Evolutionary conservation across 495 filamentous ascomycete genomes (phyloP).

Genomic region (Aspergillus cavernicola): DNA sequence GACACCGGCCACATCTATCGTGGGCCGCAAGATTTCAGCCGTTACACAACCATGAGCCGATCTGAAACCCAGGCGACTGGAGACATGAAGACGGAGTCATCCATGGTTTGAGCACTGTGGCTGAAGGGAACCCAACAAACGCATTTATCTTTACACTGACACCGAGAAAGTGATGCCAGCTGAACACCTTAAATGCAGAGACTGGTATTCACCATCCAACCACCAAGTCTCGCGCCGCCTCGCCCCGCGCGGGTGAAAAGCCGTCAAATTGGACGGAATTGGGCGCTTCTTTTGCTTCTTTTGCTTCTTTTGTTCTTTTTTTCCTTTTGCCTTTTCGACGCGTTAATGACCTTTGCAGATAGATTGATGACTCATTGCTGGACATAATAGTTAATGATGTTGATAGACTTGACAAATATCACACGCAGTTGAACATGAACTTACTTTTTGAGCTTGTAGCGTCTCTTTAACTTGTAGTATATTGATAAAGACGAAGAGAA

Average conservation of each 20-base stretch:
- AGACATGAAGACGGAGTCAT: slow-evolving; percentile 30
- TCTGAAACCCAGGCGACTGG: slow-evolving; percentile 31
- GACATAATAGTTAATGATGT: slow-evolving; percentile 10
- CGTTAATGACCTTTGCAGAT: slow-evolving; percentile 7
- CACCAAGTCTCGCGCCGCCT: no score
- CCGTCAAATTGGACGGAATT: not conserved
- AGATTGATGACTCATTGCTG: slow-evolving; percentile 1
- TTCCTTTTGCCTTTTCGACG: not conserved
- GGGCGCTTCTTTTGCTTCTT: not conserved
- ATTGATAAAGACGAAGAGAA: no score
- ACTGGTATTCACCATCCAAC: not conserved
- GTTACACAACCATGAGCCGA: slow-evolving; percentile 39
- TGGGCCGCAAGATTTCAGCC: slow-evolving; percentile 32
- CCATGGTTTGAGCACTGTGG: slow-evolving; percentile 26
- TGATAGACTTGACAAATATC: slow-evolving; percentile 9
- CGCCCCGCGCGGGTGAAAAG: not conserved
- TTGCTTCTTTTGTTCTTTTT: no score
- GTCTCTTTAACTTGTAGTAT: not conserved
- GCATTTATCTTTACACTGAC: not conserved
- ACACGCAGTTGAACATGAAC: slow-evolving; percentile 1
- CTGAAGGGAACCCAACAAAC: not conserved
- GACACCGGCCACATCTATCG: slow-evolving; percentile 7
- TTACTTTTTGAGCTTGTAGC: not conserved
- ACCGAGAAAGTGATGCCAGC: not conserved
- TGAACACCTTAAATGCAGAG: not conserved